phyloP scores from a whole-genome alignment of 768 basidiomycete genomes.

The Suillus subalutaceus region DNA sequence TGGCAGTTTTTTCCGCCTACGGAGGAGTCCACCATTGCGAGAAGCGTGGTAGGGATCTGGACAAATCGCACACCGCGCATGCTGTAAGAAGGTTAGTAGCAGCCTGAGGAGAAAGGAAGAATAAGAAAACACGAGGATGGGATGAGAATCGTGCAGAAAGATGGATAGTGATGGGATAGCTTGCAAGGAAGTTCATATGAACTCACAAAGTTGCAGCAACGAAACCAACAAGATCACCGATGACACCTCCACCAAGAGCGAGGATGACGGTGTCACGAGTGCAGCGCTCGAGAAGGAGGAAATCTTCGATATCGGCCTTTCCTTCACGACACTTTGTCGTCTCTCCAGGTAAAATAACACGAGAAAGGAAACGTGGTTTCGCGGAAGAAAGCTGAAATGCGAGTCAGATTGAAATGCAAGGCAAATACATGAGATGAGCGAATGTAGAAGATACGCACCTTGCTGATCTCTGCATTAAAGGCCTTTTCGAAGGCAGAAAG shows the following conservation, averaged over 20 bases:
- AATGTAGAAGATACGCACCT: background rate
- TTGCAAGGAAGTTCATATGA: background rate
- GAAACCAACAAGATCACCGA: conserved; percentile 96
- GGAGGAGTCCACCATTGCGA: conserved; percentile 98
- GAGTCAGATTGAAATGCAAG: conserved; percentile 2
- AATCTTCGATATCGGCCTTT: conserved; percentile 95
- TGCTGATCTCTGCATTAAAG: conserved; percentile 52
- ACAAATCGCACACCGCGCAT: conserved; percentile 97
- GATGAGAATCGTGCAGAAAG: background rate
- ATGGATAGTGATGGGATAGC: background rate
- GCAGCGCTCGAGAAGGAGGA: conserved; percentile 82
- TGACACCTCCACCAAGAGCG: conserved; percentile 95
- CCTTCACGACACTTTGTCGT: conserved; percentile 88
- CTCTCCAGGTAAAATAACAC: conserved; percentile 89
- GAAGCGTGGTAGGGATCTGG: conserved; percentile 94
- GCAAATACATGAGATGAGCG: background rate
- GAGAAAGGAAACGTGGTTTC: conserved; percentile 70
- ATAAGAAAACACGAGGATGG: conserved; percentile 12
- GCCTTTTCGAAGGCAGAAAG: conserved; percentile 67
- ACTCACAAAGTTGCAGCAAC: conserved; percentile 95
- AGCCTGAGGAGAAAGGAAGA: background rate
- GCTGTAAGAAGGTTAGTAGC: conserved; percentile 43
- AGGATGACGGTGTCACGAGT: conserved; percentile 93
- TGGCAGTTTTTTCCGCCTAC: conserved; percentile 99
- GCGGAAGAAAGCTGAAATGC: conserved; percentile 15